A percentile compares a stretch with the other conserved stretches of the same genome.
Conservation (phyloP, 1,284 basidiomycete genomes). For the Rhodotorula sp. region DNA sequence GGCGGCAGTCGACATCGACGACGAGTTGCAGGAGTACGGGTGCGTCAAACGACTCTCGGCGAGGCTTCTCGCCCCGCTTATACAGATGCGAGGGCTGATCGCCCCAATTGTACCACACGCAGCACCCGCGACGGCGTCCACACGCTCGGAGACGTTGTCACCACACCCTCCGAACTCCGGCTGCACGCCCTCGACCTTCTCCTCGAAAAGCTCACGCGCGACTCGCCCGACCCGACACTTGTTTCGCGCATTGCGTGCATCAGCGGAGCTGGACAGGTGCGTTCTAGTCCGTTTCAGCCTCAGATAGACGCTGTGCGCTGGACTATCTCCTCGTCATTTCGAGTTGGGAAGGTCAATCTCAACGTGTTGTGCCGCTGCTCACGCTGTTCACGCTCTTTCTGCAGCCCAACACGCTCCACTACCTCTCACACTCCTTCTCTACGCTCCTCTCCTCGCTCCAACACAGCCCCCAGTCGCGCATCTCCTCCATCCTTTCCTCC, state of each 20-base stretch:
- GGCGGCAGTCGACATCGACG: slow-evolving; percentile 74
- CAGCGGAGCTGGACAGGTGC: slow-evolving; percentile 69
- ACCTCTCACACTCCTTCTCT: slow-evolving; percentile 13
- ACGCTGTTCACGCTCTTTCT: no score
- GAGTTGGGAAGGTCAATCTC: not conserved
- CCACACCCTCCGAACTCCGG: slow-evolving; percentile 81
- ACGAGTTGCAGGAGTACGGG: slow-evolving; percentile 74
- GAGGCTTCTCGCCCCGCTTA: not conserved
- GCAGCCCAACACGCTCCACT: slow-evolving; percentile 19
- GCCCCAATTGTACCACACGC: not conserved
- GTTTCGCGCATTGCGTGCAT: slow-evolving; percentile 66
- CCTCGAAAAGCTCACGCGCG: slow-evolving; percentile 67
- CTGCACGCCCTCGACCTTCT: slow-evolving; percentile 72
- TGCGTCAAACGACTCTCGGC: slow-evolving; percentile 53
- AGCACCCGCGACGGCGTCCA: slow-evolving; percentile 80
- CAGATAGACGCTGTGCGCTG: not conserved
- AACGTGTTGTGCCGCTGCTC: not conserved
- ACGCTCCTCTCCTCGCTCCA: slow-evolving; percentile 5
- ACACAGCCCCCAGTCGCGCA: not conserved
- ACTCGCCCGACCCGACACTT: slow-evolving; percentile 55
- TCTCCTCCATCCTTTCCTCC: slow-evolving; percentile 21
- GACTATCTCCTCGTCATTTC: not conserved
- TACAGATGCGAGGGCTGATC: not conserved
- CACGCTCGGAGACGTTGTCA: slow-evolving; percentile 76
- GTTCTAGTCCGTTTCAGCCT: not conserved